Conservation (phyloP, 345 rosid species). For the Eucalyptus rudis region DNA sequence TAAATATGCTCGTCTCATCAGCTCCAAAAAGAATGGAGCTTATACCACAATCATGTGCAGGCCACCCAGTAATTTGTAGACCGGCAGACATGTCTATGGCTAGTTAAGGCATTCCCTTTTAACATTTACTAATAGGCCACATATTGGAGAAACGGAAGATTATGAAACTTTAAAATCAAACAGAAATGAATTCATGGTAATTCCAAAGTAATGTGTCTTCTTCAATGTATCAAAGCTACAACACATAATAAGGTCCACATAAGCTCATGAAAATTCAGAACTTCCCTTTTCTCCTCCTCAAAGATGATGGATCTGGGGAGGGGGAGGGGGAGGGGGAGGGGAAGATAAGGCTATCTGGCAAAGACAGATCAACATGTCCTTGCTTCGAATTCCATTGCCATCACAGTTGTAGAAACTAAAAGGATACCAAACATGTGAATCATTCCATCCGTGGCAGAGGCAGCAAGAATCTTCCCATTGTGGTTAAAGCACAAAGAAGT, state of each 20-base stretch:
- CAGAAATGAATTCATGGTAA: neutral
- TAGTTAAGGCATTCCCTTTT: constrained; percentile 22
- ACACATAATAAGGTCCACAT: neutral
- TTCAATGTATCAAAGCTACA: neutral
- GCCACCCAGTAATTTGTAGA: constrained; percentile 71
- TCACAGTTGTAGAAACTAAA: neutral
- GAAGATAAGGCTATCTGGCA: neutral
- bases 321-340: neutral
- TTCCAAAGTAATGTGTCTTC: neutral
- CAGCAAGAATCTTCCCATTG: constrained; percentile 72
- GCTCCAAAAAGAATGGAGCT: constrained; percentile 61
- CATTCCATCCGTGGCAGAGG: constrained; percentile 77
- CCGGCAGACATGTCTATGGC: constrained; percentile 62
- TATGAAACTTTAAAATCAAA: neutral
- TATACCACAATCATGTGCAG: constrained; percentile 66
- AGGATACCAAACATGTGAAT: constrained; percentile 89
- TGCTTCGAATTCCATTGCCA: neutral
- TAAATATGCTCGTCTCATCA: constrained; percentile 64
- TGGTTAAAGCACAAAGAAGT: constrained; percentile 68
- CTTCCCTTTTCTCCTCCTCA: neutral
- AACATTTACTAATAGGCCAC: neutral
- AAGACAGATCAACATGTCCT: neutral
- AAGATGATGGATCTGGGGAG: neutral
- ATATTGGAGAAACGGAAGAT: neutral
- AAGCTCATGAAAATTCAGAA: neutral